Percentiles rank a stretch among this genome's conserved stretches.
Conservation (phyloP, 139 green algal genomes). For the Chlorella sp. region DNA sequence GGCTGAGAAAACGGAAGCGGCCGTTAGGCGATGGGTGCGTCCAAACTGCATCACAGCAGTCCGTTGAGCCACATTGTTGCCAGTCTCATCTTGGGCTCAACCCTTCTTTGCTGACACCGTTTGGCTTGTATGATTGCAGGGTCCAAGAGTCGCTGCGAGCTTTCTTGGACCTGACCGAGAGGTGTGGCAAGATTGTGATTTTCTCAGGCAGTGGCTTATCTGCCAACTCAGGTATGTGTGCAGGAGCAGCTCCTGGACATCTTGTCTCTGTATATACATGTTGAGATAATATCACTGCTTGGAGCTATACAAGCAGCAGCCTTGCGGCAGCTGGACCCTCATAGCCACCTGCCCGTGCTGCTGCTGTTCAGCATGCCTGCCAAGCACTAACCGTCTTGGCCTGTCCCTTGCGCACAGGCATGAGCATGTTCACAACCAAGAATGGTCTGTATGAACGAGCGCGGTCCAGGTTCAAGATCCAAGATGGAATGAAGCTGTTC, state of each 20-base stretch:
- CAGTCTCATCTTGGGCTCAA: too few relatives aligned
- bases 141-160: background rate
- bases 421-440: conserved; percentile 83
- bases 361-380: too few relatives aligned
- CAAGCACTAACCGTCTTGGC: too few relatives aligned
- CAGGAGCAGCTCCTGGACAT: background rate
- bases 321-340: too few relatives aligned
- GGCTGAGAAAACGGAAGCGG: too few relatives aligned
- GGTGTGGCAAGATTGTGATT: conserved; percentile 54
- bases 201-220: conserved; percentile 81
- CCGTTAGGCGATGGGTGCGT: too few relatives aligned
- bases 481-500: conserved; percentile 83
- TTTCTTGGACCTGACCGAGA: background rate
- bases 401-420: conserved; percentile 63
- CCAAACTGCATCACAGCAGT: too few relatives aligned
- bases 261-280: background rate
- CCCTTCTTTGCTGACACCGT: too few relatives aligned
- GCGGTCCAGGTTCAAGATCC: conserved; percentile 60
- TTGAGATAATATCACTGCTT: background rate
- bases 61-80: too few relatives aligned
- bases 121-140: too few relatives aligned
- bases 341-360: too few relatives aligned
- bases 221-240: conserved; percentile 55
- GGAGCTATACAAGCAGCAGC: too few relatives aligned
- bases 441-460: conserved; percentile 83